These are phyloP conservation scores for Colletotrichum camelliae DNA, from an alignment of 2,329 filamentous ascomycete species.

Conservation along the genomic window DNA sequence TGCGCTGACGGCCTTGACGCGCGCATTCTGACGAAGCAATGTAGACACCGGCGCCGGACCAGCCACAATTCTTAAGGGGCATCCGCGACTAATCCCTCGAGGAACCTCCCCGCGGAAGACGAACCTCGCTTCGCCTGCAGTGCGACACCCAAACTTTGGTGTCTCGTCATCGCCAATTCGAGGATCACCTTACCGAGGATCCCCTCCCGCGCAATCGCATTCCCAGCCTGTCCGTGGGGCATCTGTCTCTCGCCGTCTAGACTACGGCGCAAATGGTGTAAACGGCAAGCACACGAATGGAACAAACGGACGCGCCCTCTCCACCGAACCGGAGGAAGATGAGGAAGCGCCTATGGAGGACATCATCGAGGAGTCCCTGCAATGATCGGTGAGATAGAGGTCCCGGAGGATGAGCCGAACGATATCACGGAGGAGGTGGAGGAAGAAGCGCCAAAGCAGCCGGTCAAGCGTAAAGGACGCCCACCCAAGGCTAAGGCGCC, in stretches of 20 bases:
- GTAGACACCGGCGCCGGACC: slow-evolving; percentile 60
- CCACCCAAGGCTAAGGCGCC: slow-evolving; percentile 10
- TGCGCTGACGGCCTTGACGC: neutral
- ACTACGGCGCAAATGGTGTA: slow-evolving; percentile 46
- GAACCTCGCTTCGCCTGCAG: slow-evolving; percentile 63
- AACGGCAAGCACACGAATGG: slow-evolving; percentile 25
- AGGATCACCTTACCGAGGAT: slow-evolving; percentile 35
- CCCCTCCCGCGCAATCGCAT: slow-evolving; percentile 15
- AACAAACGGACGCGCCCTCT: slow-evolving; percentile 28
- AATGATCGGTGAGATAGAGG: slow-evolving; percentile 40
- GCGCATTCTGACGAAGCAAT: slow-evolving; percentile 24
- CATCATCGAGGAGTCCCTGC: slow-evolving; percentile 45
- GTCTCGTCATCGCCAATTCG: slow-evolving; percentile 56
- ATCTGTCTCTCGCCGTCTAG: slow-evolving; percentile 58
- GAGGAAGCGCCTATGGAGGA: slow-evolving; percentile 24
- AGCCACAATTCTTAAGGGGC: slow-evolving; percentile 56
- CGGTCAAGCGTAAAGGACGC: slow-evolving; percentile 12
- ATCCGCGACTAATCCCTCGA: slow-evolving; percentile 22
- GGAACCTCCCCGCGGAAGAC: slow-evolving; percentile 67
- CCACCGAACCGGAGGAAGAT: slow-evolving; percentile 33
- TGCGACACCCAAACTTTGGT: slow-evolving; percentile 63
- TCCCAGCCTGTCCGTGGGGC: slow-evolving; percentile 33
- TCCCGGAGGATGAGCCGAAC: slow-evolving; percentile 30
- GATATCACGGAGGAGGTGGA: slow-evolving; percentile 13
- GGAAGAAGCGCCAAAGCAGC: slow-evolving; percentile 14